phyloP scores from a whole-genome alignment of 345 rosid genomes.

The Cardiospermum halicacabum region DNA sequence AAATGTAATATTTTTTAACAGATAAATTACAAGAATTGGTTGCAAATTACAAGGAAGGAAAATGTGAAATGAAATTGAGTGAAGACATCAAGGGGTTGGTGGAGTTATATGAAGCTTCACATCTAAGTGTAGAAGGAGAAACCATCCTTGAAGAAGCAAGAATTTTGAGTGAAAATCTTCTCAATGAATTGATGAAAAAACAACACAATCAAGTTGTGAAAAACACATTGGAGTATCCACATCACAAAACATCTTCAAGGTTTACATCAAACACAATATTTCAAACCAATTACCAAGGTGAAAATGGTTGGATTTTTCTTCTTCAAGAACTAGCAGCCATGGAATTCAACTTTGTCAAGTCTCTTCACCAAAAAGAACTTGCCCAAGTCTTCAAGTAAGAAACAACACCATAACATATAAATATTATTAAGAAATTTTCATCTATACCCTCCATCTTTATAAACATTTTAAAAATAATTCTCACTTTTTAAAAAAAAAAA shows the following conservation, averaged over 20 bases:
- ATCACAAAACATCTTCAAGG: conserved; percentile 37
- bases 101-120: conserved; percentile 52
- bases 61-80: conserved; percentile 8
- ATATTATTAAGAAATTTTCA: too few relatives aligned
- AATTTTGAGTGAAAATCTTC: conserved; percentile 18
- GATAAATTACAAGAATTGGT: conserved; percentile 28
- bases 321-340: conserved; percentile 31
- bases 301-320: conserved; percentile 7
- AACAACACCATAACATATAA: background rate
- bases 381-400: conserved; percentile 28
- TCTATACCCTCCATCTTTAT: too few relatives aligned
- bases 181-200: conserved; percentile 12
- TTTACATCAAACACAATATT: conserved; percentile 23
- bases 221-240: conserved; percentile 29
- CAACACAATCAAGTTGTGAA: conserved; percentile 8
- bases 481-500: too few relatives aligned
- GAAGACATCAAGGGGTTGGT: conserved; percentile 33
- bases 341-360: conserved; percentile 30
- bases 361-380: conserved; percentile 32
- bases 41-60: conserved; percentile 24
- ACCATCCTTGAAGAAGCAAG: conserved; percentile 33
- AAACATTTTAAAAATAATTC: too few relatives aligned
- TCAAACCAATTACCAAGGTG: too few relatives aligned
- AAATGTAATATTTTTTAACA: too few relatives aligned
- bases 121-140: conserved; percentile 46